A percentile compares a stretch with the other conserved stretches of the same genome.
Evolutionary conservation across 768 basidiomycete species (phyloP).

Genomic region (Termitomyces sp.): DNA sequence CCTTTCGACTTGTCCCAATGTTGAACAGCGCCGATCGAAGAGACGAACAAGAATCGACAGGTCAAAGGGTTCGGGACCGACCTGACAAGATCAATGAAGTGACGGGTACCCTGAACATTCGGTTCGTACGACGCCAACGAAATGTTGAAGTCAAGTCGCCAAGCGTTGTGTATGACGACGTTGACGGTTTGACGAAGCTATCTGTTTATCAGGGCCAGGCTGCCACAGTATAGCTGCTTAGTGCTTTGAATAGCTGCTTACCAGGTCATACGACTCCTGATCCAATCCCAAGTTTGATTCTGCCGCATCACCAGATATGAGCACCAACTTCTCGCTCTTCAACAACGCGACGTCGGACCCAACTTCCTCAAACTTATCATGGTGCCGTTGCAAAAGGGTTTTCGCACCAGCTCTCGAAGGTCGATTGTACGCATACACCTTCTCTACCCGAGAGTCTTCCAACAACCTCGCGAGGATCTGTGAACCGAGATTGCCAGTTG

Average conservation of each 20-base stretch:
- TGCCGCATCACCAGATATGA: constrained; percentile 17
- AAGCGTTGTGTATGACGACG: constrained; percentile 32
- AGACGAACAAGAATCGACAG: constrained; percentile 28
- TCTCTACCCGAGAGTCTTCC: constrained; percentile 29
- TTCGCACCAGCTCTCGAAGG: not conserved
- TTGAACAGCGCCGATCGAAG: constrained; percentile 26
- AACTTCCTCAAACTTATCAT: constrained; percentile 12
- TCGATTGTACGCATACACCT: constrained; percentile 34
- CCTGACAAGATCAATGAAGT: constrained; percentile 27
- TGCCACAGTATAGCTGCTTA: not conserved
- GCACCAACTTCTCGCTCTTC: constrained; percentile 11
- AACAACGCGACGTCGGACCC: constrained; percentile 15
- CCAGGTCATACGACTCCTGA: constrained; percentile 2
- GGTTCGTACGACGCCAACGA: constrained; percentile 33
- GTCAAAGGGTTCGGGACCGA: constrained; percentile 14
- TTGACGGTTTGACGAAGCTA: constrained; percentile 26
- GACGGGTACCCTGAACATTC: constrained; percentile 27
- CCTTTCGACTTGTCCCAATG: constrained; percentile 17
- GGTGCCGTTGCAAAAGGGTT: constrained; percentile 13
- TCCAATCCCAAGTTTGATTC: constrained; percentile 13
- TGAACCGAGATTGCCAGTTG: constrained; percentile 23
- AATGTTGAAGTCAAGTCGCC: constrained; percentile 39
- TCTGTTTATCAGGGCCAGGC: not conserved
- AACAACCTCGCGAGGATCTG: constrained; percentile 22
- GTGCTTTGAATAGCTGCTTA: not conserved